Evolutionary conservation across 2,329 filamentous ascomycete genomes (phyloP).

Genomic region (Allantophomopsis lycopodina): DNA sequence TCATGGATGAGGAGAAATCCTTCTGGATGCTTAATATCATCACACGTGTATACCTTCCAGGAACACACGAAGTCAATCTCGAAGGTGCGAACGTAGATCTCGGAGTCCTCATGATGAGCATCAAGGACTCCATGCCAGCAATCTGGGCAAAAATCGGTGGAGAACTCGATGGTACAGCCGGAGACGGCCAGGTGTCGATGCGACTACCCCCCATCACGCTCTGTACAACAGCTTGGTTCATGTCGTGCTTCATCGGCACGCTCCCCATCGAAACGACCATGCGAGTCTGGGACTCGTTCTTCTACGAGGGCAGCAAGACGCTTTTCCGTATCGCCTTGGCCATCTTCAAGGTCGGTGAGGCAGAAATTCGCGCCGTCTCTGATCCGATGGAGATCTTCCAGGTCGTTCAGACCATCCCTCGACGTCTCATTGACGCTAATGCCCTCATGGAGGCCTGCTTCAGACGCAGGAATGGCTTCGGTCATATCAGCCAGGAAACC

Average conservation of each 20-base stretch:
- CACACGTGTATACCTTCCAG: slow-evolving; percentile 75
- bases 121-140: slow-evolving; percentile 68
- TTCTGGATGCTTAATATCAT: slow-evolving; percentile 93
- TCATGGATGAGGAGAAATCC: slow-evolving; percentile 78
- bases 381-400: slow-evolving; percentile 96
- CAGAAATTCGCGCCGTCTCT: slow-evolving; percentile 61
- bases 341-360: slow-evolving; percentile 80
- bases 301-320: slow-evolving; percentile 89
- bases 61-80: slow-evolving; percentile 80
- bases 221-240: slow-evolving; percentile 93
- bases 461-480: slow-evolving; percentile 65
- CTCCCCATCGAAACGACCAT: slow-evolving; percentile 84
- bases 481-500: slow-evolving; percentile 65
- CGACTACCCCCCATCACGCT: slow-evolving; percentile 80
- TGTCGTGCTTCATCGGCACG: slow-evolving; percentile 91
- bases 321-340: slow-evolving; percentile 84
- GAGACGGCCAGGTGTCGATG: slow-evolving; percentile 18
- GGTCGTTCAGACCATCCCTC: slow-evolving; percentile 76
- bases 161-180: slow-evolving; percentile 41
- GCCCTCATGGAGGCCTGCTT: slow-evolving; percentile 72
- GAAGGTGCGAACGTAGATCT: slow-evolving; percentile 91
- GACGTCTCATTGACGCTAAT: slow-evolving; percentile 72
- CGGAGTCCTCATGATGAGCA: slow-evolving; percentile 77
- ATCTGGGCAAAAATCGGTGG: slow-evolving; percentile 83
- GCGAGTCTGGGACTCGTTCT: slow-evolving; percentile 89